Conservation (phyloP, 1,284 basidiomycete species). For the Ceratobasidium sp. region DNA sequence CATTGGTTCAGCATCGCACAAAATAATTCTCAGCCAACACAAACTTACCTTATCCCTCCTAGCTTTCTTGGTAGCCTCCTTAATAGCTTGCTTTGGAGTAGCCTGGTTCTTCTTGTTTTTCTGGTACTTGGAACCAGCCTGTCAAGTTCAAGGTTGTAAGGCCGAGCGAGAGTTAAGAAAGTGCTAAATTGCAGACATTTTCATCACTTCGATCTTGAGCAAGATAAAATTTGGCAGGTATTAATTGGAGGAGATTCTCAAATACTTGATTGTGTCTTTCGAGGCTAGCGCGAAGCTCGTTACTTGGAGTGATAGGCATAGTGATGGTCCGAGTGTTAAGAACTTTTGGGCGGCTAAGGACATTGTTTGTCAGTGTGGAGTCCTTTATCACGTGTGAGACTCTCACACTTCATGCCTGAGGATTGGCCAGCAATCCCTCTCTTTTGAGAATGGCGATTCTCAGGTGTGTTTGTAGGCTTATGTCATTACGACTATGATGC, state of each 20-base stretch:
- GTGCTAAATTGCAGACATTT: constrained; percentile 58
- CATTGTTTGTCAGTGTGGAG: constrained; percentile 1
- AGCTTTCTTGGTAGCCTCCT: constrained; percentile 86
- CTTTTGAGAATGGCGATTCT: too few species aligned
- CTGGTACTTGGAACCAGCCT: constrained; percentile 77
- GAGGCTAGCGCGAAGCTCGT: constrained; percentile 71
- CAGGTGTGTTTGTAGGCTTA: too few species aligned
- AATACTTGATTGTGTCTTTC: constrained; percentile 86
- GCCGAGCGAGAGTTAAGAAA: constrained; percentile 50
- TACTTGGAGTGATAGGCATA: constrained; percentile 55
- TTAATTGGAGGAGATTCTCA: constrained; percentile 80
- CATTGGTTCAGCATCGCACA: background rate
- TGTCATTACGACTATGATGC: too few species aligned
- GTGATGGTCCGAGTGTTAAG: constrained; percentile 15
- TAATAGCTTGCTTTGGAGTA: constrained; percentile 81
- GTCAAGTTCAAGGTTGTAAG: background rate
- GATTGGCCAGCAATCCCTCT: too few species aligned
- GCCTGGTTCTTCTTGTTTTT: constrained; percentile 90
- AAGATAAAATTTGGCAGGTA: constrained; percentile 89
- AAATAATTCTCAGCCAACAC: background rate
- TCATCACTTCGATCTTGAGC: constrained; percentile 74
- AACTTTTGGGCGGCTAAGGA: constrained; percentile 33
- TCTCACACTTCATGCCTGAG: background rate
- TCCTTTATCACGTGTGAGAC: constrained; percentile 5
- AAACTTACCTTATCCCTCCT: constrained; percentile 80